A percentile compares a stretch with the other conserved stretches of the same genome.
Evolutionary conservation across 2,329 filamentous ascomycete genomes (phyloP).

Genomic region (Fusarium neocosmosporiellum): DNA sequence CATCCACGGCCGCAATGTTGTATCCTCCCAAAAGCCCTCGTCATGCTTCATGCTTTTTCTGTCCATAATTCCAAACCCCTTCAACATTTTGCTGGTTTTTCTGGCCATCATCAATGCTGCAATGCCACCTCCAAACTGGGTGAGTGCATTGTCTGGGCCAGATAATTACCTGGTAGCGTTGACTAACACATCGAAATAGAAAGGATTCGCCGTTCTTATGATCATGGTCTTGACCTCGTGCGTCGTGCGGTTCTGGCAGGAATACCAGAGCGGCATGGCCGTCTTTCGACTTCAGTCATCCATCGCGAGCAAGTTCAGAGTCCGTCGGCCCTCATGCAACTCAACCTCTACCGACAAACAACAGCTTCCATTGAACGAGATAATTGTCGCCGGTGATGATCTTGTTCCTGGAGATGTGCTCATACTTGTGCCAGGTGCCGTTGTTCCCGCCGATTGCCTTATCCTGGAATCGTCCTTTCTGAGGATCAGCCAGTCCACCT

Average conservation of each 20-base stretch:
- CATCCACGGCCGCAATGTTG: background rate
- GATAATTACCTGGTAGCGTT: background rate
- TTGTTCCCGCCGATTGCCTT: background rate
- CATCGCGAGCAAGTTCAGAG: background rate
- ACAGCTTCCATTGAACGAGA: background rate
- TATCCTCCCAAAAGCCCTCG: background rate
- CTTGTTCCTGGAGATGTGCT: background rate
- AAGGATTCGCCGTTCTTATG: background rate
- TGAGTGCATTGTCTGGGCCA: background rate
- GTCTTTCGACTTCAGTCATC: background rate
- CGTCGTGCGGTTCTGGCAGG: background rate
- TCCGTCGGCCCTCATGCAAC: background rate
- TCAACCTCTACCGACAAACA: background rate
- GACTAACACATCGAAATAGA: background rate
- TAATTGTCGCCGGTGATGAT: background rate
- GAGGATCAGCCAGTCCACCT: background rate
- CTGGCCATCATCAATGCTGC: background rate
- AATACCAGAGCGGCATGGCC: background rate
- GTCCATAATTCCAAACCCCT: background rate
- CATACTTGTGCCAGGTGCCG: background rate
- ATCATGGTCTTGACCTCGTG: background rate
- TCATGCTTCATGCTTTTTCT: background rate
- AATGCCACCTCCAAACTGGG: background rate
- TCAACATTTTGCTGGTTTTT: background rate
- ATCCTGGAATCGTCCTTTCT: background rate